Evolutionary conservation across 116 monocot genomes (phyloP), one percentile per base, ranked within the genome.

Genomic region (Dioscorea cayenensis): DNA sequence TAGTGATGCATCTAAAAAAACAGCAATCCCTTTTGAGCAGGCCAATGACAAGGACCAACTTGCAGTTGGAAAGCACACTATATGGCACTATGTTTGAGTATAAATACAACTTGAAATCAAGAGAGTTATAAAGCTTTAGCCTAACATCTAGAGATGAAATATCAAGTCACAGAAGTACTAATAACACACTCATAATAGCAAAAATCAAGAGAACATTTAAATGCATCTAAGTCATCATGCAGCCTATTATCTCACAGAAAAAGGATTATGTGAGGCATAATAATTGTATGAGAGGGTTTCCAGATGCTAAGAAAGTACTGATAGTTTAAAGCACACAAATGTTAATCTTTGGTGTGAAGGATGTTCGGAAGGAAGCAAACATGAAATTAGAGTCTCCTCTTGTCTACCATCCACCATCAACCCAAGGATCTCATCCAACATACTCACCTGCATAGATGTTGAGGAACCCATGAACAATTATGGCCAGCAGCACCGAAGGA

Each of bases 321-420:
- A 79, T 60, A 76, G 67, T 78, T 55, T 72, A 51, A 73, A 60
- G 75, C 71, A 80, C 63, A 75, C 60, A 59, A 60, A 66, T 75
- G 49, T 64, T 11, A 18, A 32, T 71, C 14, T 50, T 50, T 28
- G 50, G 6, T 20, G 32, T 21, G 17, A 27, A 32, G 38, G 7
- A 64, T 29, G 28, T 55, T 52, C 48, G 22, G 38, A 73, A 35
- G 49, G 25, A 71, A 77, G 69, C 49, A 70, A 82, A 70, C 18
- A 67, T 36, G 36, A 63, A 67, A 67, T 13, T 67, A 67, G 63
- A 76, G 62, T 63, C 19, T 43, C 65, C 49, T 58, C 75, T 29
- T 65, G 32, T 65, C 69, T 75, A 71, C 22, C 51, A 28, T 19
- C 14, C 10, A 72, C 19, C 59, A 75, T 49, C 4, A 71, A 66